Percentiles rank a stretch among this genome's conserved stretches.
Evolutionary conservation across 2,329 filamentous ascomycete genomes (phyloP).

Genomic region (Colletotrichum spinosum): DNA sequence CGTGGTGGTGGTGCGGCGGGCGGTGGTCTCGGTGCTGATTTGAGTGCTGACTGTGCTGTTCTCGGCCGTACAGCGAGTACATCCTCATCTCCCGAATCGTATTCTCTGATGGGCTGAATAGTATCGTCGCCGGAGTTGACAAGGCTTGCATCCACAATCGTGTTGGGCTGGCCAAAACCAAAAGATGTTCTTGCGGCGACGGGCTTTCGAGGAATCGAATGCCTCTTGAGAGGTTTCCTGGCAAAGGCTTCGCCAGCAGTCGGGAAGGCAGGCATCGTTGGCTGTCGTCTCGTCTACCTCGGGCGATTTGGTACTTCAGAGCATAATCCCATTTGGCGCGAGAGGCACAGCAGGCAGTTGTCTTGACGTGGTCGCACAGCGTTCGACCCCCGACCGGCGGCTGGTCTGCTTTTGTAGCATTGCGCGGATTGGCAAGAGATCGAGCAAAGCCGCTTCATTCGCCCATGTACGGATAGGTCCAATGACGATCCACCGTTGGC

Average conservation of each 20-base stretch:
- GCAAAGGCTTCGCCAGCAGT: no score
- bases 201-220: slow-evolving; percentile 2
- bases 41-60: not conserved
- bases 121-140: no score
- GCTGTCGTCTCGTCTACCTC: no score
- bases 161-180: no score
- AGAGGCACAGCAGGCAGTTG: not conserved
- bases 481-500: no score
- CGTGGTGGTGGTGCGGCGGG: not conserved
- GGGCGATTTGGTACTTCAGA: no score
- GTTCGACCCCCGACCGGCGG: slow-evolving; percentile 4
- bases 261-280: no score
- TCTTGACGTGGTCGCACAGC: not conserved
- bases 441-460: not conserved
- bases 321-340: not conserved
- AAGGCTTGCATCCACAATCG: no score
- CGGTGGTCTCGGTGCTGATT: not conserved
- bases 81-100: no score
- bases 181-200: not conserved
- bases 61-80: no score
- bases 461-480: not conserved
- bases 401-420: slow-evolving; percentile 9
- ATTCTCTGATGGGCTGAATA: no score
- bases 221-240: not conserved
- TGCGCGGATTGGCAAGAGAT: not conserved